Percentiles rank a stretch among this genome's conserved stretches.
These are phyloP conservation scores for Aschersonia sp. DNA, from an alignment of 2,329 filamentous ascomycete species.

Conservation along the genomic window DNA sequence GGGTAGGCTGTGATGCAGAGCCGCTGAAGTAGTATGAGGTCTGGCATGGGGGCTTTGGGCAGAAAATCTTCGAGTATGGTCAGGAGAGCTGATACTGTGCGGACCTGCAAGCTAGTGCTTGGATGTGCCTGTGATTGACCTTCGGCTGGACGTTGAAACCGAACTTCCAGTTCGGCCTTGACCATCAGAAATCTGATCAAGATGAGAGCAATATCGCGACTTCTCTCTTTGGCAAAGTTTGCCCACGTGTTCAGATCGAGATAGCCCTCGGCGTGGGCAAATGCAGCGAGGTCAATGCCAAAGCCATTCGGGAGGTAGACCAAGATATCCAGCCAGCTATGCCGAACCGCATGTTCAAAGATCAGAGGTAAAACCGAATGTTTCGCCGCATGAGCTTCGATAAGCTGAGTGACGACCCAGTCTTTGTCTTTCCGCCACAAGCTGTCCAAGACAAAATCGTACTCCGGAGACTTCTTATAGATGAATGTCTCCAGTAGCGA, in stretches of 20 bases:
- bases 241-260: constrained; percentile 75
- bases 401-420: constrained; percentile 71
- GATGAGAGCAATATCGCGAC: constrained; percentile 52
- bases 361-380: constrained; percentile 31
- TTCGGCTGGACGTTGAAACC: constrained; percentile 56
- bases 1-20: constrained; percentile 87
- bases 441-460: constrained; percentile 80
- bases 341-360: constrained; percentile 55
- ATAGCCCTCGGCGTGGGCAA: constrained; percentile 68
- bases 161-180: constrained; percentile 69
- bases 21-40: constrained; percentile 69
- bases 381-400: constrained; percentile 68
- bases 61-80: constrained; percentile 62
- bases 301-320: constrained; percentile 70
- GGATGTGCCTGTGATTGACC: constrained; percentile 38
- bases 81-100: constrained; percentile 70
- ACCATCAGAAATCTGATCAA: constrained; percentile 70
- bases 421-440: constrained; percentile 81
- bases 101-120: constrained; percentile 66
- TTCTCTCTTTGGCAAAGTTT: constrained; percentile 51
- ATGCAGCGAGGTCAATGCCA: constrained; percentile 72
- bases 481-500: constrained; percentile 76
- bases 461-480: constrained; percentile 60
- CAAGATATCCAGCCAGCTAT: constrained; percentile 73
- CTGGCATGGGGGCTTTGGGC: constrained; percentile 42